Conservation (phyloP, 139 green algal genomes). For the Pleodorina starrii region DNA sequence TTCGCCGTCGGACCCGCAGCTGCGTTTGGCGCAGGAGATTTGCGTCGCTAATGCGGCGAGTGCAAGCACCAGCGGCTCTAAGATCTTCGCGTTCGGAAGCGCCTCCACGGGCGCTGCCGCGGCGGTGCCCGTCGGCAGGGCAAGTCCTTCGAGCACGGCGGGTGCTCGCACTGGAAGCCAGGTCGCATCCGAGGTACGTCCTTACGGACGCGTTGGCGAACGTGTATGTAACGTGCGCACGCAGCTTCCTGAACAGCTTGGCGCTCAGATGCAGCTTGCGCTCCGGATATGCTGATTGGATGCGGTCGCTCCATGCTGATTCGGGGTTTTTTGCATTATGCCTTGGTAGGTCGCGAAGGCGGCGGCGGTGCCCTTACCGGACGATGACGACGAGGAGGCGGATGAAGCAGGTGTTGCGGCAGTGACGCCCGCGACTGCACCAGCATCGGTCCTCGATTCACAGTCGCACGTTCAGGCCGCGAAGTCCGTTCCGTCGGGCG, state of each 20-base stretch:
- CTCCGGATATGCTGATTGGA: no score
- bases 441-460: not conserved
- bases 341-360: slow-evolving; percentile 49
- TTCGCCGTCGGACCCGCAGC: not conserved
- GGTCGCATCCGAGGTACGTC: not conserved
- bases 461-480: not conserved
- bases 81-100: not conserved
- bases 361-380: slow-evolving; percentile 46
- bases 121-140: not conserved
- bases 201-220: no score
- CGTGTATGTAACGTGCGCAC: no score
- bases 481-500: not conserved
- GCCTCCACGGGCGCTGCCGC: not conserved
- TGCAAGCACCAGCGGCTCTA: not conserved
- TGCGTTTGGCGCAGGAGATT: not conserved
- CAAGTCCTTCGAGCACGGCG: not conserved
- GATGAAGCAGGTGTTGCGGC: not conserved
- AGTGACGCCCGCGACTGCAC: not conserved
- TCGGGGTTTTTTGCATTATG: no score
- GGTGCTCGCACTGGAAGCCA: not conserved
- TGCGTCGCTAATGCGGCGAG: not conserved
- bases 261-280: no score
- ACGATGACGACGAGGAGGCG: slow-evolving; percentile 50
- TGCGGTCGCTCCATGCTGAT: no score
- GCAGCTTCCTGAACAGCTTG: no score